Conservation (phyloP, 139 green algal genomes). For the Chlamydomonas sp. region DNA sequence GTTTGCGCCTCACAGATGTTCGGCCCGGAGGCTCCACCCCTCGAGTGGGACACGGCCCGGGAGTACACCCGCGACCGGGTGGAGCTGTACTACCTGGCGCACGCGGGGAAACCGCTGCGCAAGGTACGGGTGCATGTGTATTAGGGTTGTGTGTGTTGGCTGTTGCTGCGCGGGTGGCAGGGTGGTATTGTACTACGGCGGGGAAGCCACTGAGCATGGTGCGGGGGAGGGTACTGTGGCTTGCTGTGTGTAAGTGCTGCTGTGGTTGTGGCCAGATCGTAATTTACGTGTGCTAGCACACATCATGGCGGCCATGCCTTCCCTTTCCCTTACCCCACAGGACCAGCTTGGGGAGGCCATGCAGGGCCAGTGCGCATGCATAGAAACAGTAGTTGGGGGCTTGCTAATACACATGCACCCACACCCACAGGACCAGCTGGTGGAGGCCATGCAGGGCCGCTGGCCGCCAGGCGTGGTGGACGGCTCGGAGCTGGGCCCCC, state of each 20-base stretch:
- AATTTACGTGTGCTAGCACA: no score
- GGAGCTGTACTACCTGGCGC: constrained; percentile 89
- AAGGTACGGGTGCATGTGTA: background rate
- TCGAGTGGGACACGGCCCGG: constrained; percentile 82
- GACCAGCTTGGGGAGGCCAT: no score
- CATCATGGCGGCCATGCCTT: no score
- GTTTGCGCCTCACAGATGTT: constrained; percentile 64
- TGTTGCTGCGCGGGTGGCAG: background rate
- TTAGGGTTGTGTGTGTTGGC: background rate
- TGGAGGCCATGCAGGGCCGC: constrained; percentile 68
- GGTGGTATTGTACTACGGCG: background rate
- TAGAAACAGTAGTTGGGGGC: background rate
- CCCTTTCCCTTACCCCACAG: no score
- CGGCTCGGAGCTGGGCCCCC: constrained; percentile 51
- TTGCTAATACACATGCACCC: background rate
- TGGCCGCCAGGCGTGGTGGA: constrained; percentile 71
- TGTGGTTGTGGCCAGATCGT: no score
- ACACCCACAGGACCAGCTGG: constrained; percentile 49
- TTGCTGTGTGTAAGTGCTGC: no score
- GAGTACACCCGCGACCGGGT: constrained; percentile 76
- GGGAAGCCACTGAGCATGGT: no score
- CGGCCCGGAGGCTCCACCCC: constrained; percentile 67
- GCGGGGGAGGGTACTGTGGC: no score
- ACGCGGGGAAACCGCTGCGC: constrained; percentile 65
- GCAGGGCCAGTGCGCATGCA: background rate